phyloP scores from a whole-genome alignment of 2,329 filamentous ascomycete genomes.

The Plectosphaerella plurivora region DNA sequence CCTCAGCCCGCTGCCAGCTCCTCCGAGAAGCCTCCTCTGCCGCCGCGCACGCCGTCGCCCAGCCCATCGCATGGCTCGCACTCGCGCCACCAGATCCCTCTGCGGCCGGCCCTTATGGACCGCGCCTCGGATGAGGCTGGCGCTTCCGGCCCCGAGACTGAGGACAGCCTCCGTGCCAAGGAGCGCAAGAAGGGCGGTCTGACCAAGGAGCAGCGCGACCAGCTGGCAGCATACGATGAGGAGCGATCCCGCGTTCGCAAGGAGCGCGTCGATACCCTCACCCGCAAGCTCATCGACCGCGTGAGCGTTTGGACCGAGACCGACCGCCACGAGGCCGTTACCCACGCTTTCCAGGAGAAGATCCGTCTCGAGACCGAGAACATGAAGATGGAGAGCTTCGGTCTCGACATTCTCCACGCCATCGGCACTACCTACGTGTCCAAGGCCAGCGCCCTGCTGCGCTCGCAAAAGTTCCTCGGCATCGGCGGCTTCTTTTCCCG shows the following conservation, averaged over 20 bases:
- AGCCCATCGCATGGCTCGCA: slow-evolving; percentile 33
- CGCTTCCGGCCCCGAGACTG: slow-evolving; percentile 67
- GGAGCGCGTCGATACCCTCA: slow-evolving; percentile 81
- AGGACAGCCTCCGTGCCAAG: slow-evolving; percentile 33
- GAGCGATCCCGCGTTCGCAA: slow-evolving; percentile 81
- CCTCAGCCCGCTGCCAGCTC: slow-evolving; percentile 8
- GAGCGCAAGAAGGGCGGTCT: slow-evolving; percentile 87
- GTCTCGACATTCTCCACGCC: slow-evolving; percentile 90
- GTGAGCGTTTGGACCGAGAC: slow-evolving; percentile 97
- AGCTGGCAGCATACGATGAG: slow-evolving; percentile 80
- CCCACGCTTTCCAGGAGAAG: slow-evolving; percentile 87
- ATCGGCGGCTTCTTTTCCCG: slow-evolving; percentile 92
- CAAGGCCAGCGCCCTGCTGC: slow-evolving; percentile 83
- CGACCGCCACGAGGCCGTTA: slow-evolving; percentile 82
- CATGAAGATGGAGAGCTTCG: slow-evolving; percentile 98
- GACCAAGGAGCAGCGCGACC: slow-evolving; percentile 88
- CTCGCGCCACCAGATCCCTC: slow-evolving; percentile 54
- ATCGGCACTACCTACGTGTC: slow-evolving; percentile 87
- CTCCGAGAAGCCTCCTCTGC: slow-evolving; percentile 17
- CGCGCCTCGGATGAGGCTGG: slow-evolving; percentile 69
- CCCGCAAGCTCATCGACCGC: slow-evolving; percentile 81
- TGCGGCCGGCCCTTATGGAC: slow-evolving; percentile 84
- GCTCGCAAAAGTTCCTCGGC: slow-evolving; percentile 94
- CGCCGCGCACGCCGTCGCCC: slow-evolving; percentile 28
- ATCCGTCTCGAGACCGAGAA: slow-evolving; percentile 93